These are phyloP conservation scores for Coemansia sp. DNA, from an alignment of 192 early-diverging fungal species.

Conservation along the genomic window DNA sequence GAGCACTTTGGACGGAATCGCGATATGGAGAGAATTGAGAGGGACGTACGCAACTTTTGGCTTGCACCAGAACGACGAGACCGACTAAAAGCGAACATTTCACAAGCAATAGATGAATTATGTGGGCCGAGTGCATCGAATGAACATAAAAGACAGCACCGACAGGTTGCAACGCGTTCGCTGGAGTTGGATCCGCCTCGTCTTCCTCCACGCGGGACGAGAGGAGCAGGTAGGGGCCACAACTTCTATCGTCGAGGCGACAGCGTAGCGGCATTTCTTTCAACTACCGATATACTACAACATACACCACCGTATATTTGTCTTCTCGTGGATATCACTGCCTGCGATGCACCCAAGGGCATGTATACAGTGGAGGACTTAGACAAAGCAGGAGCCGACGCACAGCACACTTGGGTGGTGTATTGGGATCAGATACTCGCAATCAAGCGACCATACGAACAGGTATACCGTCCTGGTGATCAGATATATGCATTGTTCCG, in stretches of 20 bases:
- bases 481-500: slow-evolving; percentile 50
- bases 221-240: slow-evolving; percentile 17
- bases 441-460: slow-evolving; percentile 40
- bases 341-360: slow-evolving; percentile 33
- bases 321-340: slow-evolving; percentile 18
- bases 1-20: slow-evolving; percentile 21
- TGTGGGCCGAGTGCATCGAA: background rate
- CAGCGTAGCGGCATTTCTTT: slow-evolving; percentile 35
- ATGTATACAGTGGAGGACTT: slow-evolving; percentile 42
- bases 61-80: slow-evolving; percentile 9
- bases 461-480: slow-evolving; percentile 35
- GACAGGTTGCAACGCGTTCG: slow-evolving; percentile 1
- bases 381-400: background rate
- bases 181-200: slow-evolving; percentile 40
- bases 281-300: slow-evolving; percentile 15
- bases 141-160: background rate
- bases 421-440: slow-evolving; percentile 48
- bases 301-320: slow-evolving; percentile 21
- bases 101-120: slow-evolving; percentile 7
- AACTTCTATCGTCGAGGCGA: slow-evolving; percentile 47
- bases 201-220: background rate
- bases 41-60: slow-evolving; percentile 41
- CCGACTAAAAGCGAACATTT: background rate
- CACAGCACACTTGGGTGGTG: slow-evolving; percentile 32
- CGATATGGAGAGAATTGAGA: slow-evolving; percentile 26